Percentiles rank a stretch among this genome's conserved stretches.
Evolutionary conservation across 2,329 filamentous ascomycete genomes (phyloP).

Genomic region (Verruconis gallopava): DNA sequence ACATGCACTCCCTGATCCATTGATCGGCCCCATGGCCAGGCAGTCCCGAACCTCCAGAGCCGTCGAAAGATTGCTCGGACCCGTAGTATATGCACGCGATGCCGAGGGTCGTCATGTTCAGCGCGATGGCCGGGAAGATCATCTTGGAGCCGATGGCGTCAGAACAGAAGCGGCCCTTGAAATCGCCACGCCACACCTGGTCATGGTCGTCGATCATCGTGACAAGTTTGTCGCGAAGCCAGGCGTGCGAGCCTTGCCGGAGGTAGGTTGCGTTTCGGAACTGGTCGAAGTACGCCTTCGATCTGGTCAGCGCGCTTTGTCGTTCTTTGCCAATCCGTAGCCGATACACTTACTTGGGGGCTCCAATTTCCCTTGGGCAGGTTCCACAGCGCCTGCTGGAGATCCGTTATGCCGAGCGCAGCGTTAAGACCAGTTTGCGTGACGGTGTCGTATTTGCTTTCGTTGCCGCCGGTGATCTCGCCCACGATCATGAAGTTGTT

Average conservation of each 20-base stretch:
- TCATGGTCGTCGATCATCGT: conserved; percentile 16
- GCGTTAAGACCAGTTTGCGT: conserved; percentile 15
- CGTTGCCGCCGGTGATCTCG: conserved; percentile 14
- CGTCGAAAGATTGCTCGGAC: conserved; percentile 17
- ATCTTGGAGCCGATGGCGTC: conserved; percentile 11
- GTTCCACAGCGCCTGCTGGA: conserved; percentile 15
- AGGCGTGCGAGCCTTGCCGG: conserved; percentile 12
- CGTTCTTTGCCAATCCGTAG: background rate
- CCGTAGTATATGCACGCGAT: conserved; percentile 19
- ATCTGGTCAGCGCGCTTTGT: background rate
- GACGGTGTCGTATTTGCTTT: conserved; percentile 14
- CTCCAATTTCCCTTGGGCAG: conserved; percentile 12
- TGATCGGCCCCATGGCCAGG: conserved; percentile 11
- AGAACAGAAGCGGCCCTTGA: conserved; percentile 16
- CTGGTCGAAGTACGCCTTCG: conserved; percentile 14
- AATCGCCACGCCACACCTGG: conserved; percentile 10
- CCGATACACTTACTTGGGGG: background rate
- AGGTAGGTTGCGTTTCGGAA: conserved; percentile 13
- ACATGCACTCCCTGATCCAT: conserved; percentile 18
- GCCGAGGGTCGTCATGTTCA: conserved; percentile 16
- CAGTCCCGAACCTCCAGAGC: conserved; percentile 5
- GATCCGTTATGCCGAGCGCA: conserved; percentile 16
- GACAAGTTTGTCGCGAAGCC: conserved; percentile 16
- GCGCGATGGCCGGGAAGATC: conserved; percentile 12
- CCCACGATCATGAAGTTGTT: conserved; percentile 16